Evolutionary conservation across 148 eudicot genomes (phyloP), one percentile per base, ranked within the genome.

Genomic region (Pharnaceum exiguum): DNA sequence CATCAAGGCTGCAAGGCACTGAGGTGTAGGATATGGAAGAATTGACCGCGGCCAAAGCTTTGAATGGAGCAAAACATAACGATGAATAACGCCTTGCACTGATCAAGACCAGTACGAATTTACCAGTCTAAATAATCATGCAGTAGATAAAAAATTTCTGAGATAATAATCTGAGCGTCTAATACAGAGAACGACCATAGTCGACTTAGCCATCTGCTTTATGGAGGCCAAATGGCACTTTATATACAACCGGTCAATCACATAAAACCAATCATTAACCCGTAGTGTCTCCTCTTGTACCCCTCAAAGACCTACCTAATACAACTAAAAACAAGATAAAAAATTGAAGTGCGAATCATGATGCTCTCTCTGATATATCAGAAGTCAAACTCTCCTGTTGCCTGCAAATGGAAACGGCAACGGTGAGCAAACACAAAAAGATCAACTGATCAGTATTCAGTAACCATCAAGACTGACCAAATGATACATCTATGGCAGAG

Each of bases 331-430:
- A 62, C 62, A 62, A 55, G 52, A 43, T 5, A 52, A 19, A 55
- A 37, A 24, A 40, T 16, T 45, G 17, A 26, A 56, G 18, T 25
- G 52, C 55, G 22, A 61, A 36, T 42, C 44, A 10, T 28, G 22
- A 42, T 40, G 44, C 71, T 47, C 38, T 45, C 37, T 18, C 53
- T 50, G 37, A 13, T 28, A 24, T 60, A 73, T 85, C 81, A 93
- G 81, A 85, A 93, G 30, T 93, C 95, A 49, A 88, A 88, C 54
- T 85, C 98, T 46, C 98, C 95, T 18, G 71, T 77, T 37, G 98
- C 98, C 98, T 93, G 86, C 55, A 47, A 59, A 59, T 63, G 18
- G 23, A 60, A 59, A 71, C 42, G 9, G 71, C 30, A 65, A 15
- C 27, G 19, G 10, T 15, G 46, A 53, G 38, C n/a, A 31, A 55